Base-by-base conservation (phyloP, 2,329 filamentous ascomycete genomes). In the Colletotrichum orchidophilum region DNA sequence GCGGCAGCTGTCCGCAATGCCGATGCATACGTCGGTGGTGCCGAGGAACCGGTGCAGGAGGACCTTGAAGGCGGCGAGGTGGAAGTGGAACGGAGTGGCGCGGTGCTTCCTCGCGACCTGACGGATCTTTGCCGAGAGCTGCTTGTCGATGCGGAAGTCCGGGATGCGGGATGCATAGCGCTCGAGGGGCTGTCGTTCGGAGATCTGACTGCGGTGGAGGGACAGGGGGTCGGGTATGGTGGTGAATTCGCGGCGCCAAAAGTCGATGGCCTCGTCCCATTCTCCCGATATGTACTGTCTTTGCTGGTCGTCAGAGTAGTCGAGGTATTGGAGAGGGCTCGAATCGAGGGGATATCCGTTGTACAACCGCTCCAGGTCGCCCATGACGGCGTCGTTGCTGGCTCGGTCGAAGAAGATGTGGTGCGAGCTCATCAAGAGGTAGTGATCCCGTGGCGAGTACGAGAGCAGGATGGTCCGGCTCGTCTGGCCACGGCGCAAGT, bases 321-420 rank as follows among this genome's bases (percentile, higher is more conserved):
- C 80, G 0, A 79, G 70, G 70, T 80, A 85, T 67, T 84, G 82
- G 4, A 70, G 70, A 24, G 71, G 52, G 3, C 74, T 75, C 59
- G 70, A 65, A 27, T 64, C 71, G 18, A 66, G 7, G 35, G 62
- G 21, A 66, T 70, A 52, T n/a, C 78, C 76, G n/a, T 78, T 77
- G 75, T 88, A 88, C 0, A 76, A 79, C 60, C 77, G 81, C 27
- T 84, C 78, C 27, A 88, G 72, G 50, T 88, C 85, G 1, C 73
- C 54, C 24, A 87, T 72, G 35, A 89, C 76, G 5, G 87, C 73
- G 27, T 83, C 75, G 12, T 81, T 82, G 61, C 85, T 85, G 42
- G 83, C 73, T 1, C 83, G 85, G 70, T 89, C 87, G 80, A 88
- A 82, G 52, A 81, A 78, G 46, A 89, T 87, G 74, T 88, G 86